A percentile compares a stretch with the other conserved stretches of the same genome.
phyloP scores from a whole-genome alignment of 148 eudicot species.

The Suaeda aralocaspica region DNA sequence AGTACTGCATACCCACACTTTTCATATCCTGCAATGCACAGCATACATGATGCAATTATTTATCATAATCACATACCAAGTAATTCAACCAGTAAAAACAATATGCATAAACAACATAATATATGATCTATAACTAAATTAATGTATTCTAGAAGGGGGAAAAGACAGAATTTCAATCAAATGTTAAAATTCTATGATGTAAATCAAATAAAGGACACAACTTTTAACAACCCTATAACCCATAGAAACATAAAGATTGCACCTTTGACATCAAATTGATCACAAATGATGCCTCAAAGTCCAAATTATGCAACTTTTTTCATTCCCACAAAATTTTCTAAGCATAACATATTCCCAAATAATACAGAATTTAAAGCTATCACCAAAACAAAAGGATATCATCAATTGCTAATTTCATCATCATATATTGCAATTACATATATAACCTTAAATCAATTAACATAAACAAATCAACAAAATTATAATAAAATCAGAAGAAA shows the following conservation, averaged over 20 bases:
- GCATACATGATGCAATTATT: not conserved
- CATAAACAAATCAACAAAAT: not conserved
- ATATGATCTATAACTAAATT: too few relatives aligned
- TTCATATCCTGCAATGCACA: conserved; percentile 71
- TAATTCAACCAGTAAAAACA: too few relatives aligned
- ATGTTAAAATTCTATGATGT: too few relatives aligned
- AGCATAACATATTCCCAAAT: not conserved
- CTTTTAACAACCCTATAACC: too few relatives aligned
- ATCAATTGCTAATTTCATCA: not conserved
- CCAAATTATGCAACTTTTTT: not conserved
- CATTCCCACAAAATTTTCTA: not conserved
- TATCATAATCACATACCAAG: too few relatives aligned
- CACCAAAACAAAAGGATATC: not conserved
- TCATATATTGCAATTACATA: not conserved
- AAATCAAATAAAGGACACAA: too few relatives aligned
- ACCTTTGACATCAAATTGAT: too few relatives aligned
- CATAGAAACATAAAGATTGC: too few relatives aligned
- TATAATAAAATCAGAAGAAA: not conserved
- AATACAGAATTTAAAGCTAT: not conserved
- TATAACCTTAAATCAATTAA: not conserved
- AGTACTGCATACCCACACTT: conserved; percentile 88
- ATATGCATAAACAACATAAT: too few relatives aligned
- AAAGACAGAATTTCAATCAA: too few relatives aligned
- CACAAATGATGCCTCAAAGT: not conserved
- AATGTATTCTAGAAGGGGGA: too few relatives aligned